Evolutionary conservation across 495 filamentous ascomycete genomes (phyloP).

Genomic region (Penicillium manginii): DNA sequence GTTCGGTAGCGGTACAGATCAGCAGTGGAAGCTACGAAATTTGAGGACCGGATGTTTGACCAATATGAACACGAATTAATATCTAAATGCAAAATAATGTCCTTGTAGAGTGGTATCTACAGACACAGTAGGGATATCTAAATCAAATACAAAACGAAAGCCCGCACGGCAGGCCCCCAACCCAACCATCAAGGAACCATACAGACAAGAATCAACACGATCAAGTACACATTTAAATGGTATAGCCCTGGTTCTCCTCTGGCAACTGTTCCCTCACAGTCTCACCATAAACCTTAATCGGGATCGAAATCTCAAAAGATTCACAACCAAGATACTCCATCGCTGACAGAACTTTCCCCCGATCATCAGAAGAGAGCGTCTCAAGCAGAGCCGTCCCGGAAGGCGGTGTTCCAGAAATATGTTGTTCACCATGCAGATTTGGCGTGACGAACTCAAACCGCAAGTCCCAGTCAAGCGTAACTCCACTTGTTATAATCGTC

Average conservation of each 20-base stretch:
- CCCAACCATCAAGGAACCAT: not conserved
- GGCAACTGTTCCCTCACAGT: slow-evolving; percentile 48
- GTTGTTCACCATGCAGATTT: slow-evolving; percentile 35
- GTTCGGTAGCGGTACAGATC: too few relatives aligned
- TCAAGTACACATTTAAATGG: slow-evolving; percentile 35
- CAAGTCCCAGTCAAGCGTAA: slow-evolving; percentile 84
- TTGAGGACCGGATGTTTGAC: too few relatives aligned
- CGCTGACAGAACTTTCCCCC: slow-evolving; percentile 70
- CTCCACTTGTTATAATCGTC: slow-evolving; percentile 84
- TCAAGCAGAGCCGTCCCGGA: slow-evolving; percentile 53
- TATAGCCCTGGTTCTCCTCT: slow-evolving; percentile 52
- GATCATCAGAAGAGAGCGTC: slow-evolving; percentile 68
- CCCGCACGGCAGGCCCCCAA: slow-evolving; percentile 8
- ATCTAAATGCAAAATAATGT: not conserved
- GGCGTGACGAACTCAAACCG: slow-evolving; percentile 87
- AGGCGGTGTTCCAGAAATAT: slow-evolving; percentile 24
- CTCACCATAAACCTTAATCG: slow-evolving; percentile 81
- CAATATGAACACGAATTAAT: too few relatives aligned
- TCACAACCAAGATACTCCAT: slow-evolving; percentile 79
- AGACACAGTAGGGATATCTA: slow-evolving; percentile 23
- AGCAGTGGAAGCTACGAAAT: too few relatives aligned
- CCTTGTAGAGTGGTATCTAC: slow-evolving; percentile 4
- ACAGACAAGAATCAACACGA: slow-evolving; percentile 2
- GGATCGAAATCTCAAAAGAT: slow-evolving; percentile 87
- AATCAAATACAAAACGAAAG: slow-evolving; percentile 17